Conservation (phyloP, 2,329 filamentous ascomycete genomes). For the Shiraia sp. region DNA sequence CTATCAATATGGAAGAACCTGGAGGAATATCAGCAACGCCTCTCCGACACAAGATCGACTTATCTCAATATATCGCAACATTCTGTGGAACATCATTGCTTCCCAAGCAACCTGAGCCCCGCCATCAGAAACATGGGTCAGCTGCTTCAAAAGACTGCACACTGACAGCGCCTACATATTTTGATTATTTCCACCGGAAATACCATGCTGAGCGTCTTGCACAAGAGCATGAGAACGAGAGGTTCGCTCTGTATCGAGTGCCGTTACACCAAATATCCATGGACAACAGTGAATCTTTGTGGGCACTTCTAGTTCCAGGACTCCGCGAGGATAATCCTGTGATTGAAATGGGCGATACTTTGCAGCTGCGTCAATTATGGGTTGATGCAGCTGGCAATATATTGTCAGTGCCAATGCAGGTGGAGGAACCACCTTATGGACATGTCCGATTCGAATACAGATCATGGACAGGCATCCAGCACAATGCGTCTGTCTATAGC, state of each 20-base stretch:
- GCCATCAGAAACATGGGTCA: neutral
- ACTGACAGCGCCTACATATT: slow-evolving; percentile 17
- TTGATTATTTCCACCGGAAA: slow-evolving; percentile 15
- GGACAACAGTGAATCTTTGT: slow-evolving; percentile 8
- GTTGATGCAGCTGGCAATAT: slow-evolving; percentile 18
- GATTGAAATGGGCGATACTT: slow-evolving; percentile 35
- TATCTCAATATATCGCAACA: slow-evolving; percentile 12
- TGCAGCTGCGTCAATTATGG: slow-evolving; percentile 38
- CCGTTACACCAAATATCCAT: slow-evolving; percentile 3
- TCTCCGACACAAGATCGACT: slow-evolving; percentile 19
- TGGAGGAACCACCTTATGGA: neutral
- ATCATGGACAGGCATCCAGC: slow-evolving; percentile 24
- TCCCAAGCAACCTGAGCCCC: neutral
- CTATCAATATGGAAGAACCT: slow-evolving; percentile 20
- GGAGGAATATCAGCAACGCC: slow-evolving; percentile 4
- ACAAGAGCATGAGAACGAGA: slow-evolving; percentile 19
- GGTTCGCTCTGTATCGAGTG: slow-evolving; percentile 23
- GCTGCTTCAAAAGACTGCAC: neutral
- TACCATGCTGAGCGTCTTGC: slow-evolving; percentile 22
- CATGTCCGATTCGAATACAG: neutral
- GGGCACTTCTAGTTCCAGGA: slow-evolving; percentile 29
- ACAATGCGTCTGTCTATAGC: slow-evolving; percentile 25
- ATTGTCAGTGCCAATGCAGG: slow-evolving; percentile 3
- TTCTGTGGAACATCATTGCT: slow-evolving; percentile 29
- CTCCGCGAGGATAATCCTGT: slow-evolving; percentile 37